Conservation (phyloP, 2,329 filamentous ascomycete genomes). For the Neonectria hederae region DNA sequence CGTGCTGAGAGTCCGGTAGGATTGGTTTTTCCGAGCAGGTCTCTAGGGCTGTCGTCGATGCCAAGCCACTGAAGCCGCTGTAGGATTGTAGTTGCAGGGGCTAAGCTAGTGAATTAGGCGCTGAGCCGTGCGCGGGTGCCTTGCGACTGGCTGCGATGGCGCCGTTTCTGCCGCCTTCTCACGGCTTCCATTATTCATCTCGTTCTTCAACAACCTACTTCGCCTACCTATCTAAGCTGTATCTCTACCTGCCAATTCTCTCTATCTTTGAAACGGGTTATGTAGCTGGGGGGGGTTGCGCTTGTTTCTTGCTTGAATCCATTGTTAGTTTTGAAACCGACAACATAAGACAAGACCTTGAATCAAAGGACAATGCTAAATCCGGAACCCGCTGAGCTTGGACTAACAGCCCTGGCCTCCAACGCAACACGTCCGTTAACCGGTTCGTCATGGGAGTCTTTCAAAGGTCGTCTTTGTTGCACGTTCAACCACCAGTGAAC, state of each 20-base stretch:
- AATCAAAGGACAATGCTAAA: neutral
- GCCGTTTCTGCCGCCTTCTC: conserved; percentile 38
- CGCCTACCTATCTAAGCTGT: conserved; percentile 6
- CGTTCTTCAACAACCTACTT: conserved; percentile 8
- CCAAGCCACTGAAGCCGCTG: conserved; percentile 21
- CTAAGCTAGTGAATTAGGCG: neutral
- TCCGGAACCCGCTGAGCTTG: neutral
- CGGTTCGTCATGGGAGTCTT: neutral
- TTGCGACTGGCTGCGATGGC: conserved; percentile 17
- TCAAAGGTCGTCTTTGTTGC: neutral
- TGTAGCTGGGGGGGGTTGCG: neutral
- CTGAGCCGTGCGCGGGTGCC: neutral
- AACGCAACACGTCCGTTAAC: neutral
- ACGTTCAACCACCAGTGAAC: neutral
- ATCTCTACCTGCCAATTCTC: neutral
- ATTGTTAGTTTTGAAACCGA: neutral
- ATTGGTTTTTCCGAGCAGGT: conserved; percentile 35
- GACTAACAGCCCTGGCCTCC: neutral
- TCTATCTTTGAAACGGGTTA: neutral
- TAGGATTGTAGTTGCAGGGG: neutral
- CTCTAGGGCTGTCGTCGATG: conserved; percentile 6
- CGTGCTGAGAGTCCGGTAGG: neutral
- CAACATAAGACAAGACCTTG: neutral
- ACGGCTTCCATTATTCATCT: conserved; percentile 29
- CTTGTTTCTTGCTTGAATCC: neutral